Base-by-base conservation (phyloP, 495 filamentous ascomycete genomes). In the Neurospora tetraspora region DNA sequence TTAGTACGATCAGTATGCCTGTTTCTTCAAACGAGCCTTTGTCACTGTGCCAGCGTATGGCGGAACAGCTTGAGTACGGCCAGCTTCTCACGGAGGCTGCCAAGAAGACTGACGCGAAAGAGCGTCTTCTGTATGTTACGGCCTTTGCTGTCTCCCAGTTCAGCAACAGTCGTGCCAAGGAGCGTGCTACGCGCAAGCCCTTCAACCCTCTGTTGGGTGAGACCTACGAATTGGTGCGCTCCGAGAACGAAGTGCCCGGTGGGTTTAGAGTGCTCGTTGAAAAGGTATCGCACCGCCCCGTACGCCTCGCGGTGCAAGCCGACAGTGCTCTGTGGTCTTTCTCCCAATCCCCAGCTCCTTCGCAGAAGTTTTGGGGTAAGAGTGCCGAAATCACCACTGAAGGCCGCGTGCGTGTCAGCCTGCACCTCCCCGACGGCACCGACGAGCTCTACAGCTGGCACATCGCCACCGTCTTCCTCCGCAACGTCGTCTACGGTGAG, bases 331-430 rank as follows among this genome's bases (percentile, higher is more conserved):
- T 85, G 47, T 99, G 96, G 96, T 92, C 90, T 10, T 89, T 97
- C 72, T 85, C 92, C 6, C 96, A 98, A 79, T 91, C 91, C 8
- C 93, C 96, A 0, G 89, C 91, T 76, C 96, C 96, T 4, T 90
- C 90, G 10, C 96, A 99, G 78, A 98, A 98, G 75, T 99, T 99
- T 85, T 99, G 96, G 96, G 96, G 96, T 65, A 99, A 99, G 82
- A 93, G 90, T 71, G 92, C 92, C 20, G 96, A 99, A 81, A 87
- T 99, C 73, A 93, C 90, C 68, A 98, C 94, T 0, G 95, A 97
- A 59, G 96, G 96, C 12, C 91, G 93, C 27, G 90, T 92, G 11
- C 88, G 94, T 27, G 83, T 98, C 40, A 86, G 85, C 42, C 81
- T 97, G 34, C 81, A 82, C 37, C 79, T 87, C 20, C 73, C 84